These are phyloP conservation scores for Populus hybrid DNA, from an alignment of 441 rosid genomes.

Conservation along the genomic window DNA sequence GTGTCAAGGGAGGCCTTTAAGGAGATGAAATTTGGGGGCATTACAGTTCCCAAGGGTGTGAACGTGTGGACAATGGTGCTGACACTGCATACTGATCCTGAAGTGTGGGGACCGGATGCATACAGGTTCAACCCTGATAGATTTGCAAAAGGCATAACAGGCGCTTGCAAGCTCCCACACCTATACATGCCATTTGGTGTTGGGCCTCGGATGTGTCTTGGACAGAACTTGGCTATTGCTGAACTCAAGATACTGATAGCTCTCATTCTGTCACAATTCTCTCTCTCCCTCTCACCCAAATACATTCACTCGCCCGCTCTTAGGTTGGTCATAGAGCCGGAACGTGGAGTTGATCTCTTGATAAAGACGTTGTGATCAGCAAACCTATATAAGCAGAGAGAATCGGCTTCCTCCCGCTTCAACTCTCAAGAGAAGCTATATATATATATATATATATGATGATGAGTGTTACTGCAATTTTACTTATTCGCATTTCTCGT, in stretches of 20 bases:
- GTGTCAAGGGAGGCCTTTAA: slow-evolving; percentile 69
- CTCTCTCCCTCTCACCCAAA: slow-evolving; percentile 47
- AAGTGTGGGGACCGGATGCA: slow-evolving; percentile 64
- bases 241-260: slow-evolving; percentile 61
- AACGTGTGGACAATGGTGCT: slow-evolving; percentile 52
- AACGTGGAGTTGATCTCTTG: slow-evolving; percentile 37
- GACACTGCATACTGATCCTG: slow-evolving; percentile 54
- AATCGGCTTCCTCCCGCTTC: not conserved
- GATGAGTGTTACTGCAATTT: too few relatives aligned
- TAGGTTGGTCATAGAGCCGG: slow-evolving; percentile 61
- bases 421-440: not conserved
- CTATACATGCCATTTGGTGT: slow-evolving; percentile 60
- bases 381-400: not conserved
- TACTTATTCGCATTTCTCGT: too few relatives aligned
- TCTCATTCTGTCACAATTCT: slow-evolving; percentile 46
- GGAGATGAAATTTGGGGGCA: slow-evolving; percentile 47
- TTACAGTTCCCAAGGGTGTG: slow-evolving; percentile 50
- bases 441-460: too few relatives aligned
- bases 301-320: slow-evolving; percentile 54
- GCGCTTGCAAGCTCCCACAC: slow-evolving; percentile 60
- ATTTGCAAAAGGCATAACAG: slow-evolving; percentile 56
- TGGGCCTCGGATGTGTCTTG: slow-evolving; percentile 62
- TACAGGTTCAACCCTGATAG: slow-evolving; percentile 52
- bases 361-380: not conserved
- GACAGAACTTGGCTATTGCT: slow-evolving; percentile 63